phyloP scores from a whole-genome alignment of 768 basidiomycete genomes.

The Boletus patriciae region DNA sequence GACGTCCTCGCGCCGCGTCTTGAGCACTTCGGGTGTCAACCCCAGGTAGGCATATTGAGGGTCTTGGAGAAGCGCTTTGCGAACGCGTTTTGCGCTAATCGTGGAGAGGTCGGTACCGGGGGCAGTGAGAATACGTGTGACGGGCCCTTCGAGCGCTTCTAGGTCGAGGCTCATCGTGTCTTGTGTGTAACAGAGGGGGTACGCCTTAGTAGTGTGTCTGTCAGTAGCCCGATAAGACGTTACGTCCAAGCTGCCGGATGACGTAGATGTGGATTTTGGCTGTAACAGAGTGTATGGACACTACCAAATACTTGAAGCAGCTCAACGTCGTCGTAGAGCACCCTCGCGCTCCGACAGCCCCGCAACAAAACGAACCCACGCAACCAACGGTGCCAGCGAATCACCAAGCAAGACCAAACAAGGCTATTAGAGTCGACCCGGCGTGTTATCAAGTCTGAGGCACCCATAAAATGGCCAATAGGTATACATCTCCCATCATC shows the following conservation, averaged over 20 bases:
- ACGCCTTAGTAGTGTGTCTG: background rate
- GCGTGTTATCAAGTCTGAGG: background rate
- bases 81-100: slow-evolving; percentile 87
- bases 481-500: slow-evolving; percentile 17
- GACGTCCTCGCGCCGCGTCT: slow-evolving; percentile 64
- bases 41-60: slow-evolving; percentile 37
- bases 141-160: slow-evolving; percentile 54
- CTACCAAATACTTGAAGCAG: background rate
- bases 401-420: slow-evolving; percentile 31
- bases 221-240: background rate
- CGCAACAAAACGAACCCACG: background rate
- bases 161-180: slow-evolving; percentile 53
- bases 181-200: background rate
- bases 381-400: slow-evolving; percentile 2
- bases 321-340: slow-evolving; percentile 13
- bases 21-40: slow-evolving; percentile 60
- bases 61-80: slow-evolving; percentile 63
- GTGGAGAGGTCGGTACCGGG: slow-evolving; percentile 76
- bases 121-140: slow-evolving; percentile 69
- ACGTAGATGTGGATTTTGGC: background rate
- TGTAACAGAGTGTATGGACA: background rate
- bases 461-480: background rate
- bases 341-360: slow-evolving; percentile 1
- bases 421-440: background rate
- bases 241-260: background rate